Evolutionary conservation across 2,329 filamentous ascomycete genomes (phyloP).

Genomic region (Graphilbum fragrans): DNA sequence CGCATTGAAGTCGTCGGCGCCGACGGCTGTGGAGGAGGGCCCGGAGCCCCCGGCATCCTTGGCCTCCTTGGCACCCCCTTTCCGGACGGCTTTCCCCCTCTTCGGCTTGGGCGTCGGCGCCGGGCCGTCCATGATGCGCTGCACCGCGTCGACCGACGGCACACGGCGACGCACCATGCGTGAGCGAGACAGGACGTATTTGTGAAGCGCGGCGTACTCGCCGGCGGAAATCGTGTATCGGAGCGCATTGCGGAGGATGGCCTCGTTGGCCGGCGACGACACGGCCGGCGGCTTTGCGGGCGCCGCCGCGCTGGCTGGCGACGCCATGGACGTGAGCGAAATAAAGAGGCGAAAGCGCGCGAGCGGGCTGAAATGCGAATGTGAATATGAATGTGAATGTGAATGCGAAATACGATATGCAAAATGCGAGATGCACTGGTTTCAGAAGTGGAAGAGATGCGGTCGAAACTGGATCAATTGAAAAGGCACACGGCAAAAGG

Average conservation of each 20-base stretch:
- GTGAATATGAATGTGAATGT: too few relatives aligned
- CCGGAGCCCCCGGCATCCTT: neutral
- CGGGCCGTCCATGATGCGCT: conserved; percentile 37
- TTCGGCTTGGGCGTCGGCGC: conserved; percentile 2
- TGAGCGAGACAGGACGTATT: conserved; percentile 67
- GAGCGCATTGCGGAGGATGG: conserved; percentile 71
- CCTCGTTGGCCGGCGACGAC: conserved; percentile 34
- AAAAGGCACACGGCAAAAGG: too few relatives aligned
- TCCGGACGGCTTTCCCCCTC: neutral
- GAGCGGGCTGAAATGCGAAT: too few relatives aligned
- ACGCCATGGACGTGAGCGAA: too few relatives aligned
- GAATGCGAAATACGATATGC: too few relatives aligned
- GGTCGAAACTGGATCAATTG: too few relatives aligned
- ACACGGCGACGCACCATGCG: conserved; percentile 40
- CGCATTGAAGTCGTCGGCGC: conserved; percentile 55
- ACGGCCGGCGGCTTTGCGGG: too few relatives aligned
- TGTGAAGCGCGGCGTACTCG: conserved; percentile 78
- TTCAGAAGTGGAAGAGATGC: too few relatives aligned
- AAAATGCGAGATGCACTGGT: too few relatives aligned
- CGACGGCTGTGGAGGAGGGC: conserved; percentile 14
- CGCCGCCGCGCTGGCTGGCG: neutral
- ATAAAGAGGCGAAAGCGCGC: too few relatives aligned
- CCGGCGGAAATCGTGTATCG: conserved; percentile 75
- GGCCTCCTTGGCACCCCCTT: neutral
- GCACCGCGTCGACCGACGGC: conserved; percentile 43